Evolutionary conservation across 139 green algal species (phyloP), one percentile per base, ranked within the genome.

Genomic region (Chlorella sp.): DNA sequence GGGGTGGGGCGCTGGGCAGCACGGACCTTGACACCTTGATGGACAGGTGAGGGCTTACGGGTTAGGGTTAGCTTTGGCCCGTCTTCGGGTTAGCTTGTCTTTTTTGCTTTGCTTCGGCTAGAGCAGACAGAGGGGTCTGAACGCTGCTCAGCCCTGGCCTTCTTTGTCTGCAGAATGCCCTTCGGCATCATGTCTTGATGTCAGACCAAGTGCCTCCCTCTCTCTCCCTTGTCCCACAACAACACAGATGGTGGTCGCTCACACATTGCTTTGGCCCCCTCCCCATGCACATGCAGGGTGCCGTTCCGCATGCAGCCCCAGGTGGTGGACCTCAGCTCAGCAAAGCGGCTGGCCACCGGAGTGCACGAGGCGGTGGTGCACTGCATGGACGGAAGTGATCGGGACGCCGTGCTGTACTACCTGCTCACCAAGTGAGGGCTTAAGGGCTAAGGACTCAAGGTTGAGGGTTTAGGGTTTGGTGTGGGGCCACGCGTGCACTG

Each of bases 241-340:
- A n/a, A n/a, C n/a, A n/a, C n/a, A n/a, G n/a, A n/a, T n/a, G n/a
- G n/a, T n/a, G n/a, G n/a, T n/a, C n/a, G n/a, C n/a, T n/a, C 4
- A 35, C 62, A 35, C 27, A 29, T 23, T 42, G 62, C 3, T 68
- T 23, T 35, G 5, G 20, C 59, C 23, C 22, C 14, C n/a, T 66
- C 14, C 23, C 22, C 24, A 10, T 64, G 67, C 29, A 26, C 42
- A 26, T 61, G 32, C 61, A 76, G 79, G 66, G 32, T 85, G 3
- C 31, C 59, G 0, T 85, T 85, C 72, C 67, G 79, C 31, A 72
- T 70, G 1, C 60, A 76, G 1, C 79, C 79, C 5, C 50, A 30
- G 30, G 84, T 97, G 35, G 83, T 94, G 23, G 92, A 97, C 75
- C 85, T 97, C 49, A 95, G 89, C 35, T 85, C 76, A 0, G 35